phyloP scores from a whole-genome alignment of 257 asterid species.

The Solanum tacnaense region DNA sequence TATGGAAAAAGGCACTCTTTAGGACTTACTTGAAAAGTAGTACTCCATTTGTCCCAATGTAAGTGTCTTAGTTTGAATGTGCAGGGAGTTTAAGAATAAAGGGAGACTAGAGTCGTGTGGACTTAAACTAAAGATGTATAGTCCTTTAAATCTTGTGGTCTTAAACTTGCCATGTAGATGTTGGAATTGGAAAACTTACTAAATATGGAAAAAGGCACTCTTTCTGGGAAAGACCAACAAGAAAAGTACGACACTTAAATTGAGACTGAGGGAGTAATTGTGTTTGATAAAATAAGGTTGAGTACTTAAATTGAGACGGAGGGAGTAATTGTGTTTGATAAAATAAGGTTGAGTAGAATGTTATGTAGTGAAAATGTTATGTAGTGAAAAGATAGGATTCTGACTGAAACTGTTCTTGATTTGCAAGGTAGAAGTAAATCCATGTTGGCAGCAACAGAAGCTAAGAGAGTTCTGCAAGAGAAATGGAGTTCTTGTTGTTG shows the following conservation, averaged over 20 bases:
- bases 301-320: neutral
- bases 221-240: neutral
- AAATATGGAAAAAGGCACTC: neutral
- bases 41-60: neutral
- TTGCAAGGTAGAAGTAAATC: slow-evolving; percentile 62
- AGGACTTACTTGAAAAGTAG: neutral
- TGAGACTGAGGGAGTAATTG: neutral
- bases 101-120: neutral
- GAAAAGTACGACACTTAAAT: neutral
- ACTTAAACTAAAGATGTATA: neutral
- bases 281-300: neutral
- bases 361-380: neutral
- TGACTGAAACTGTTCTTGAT: neutral
- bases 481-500: slow-evolving; percentile 38
- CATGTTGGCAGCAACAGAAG: slow-evolving; percentile 74
- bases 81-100: neutral
- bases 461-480: slow-evolving; percentile 47
- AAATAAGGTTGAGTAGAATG: neutral
- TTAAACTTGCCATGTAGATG: neutral
- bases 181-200: neutral
- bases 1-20: neutral
- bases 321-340: neutral
- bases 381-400: neutral
- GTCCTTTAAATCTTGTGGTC: neutral
- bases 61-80: neutral